These are phyloP conservation scores for Elaeagnus macrophylla DNA, from an alignment of 306 rosid genomes.

Conservation along the genomic window DNA sequence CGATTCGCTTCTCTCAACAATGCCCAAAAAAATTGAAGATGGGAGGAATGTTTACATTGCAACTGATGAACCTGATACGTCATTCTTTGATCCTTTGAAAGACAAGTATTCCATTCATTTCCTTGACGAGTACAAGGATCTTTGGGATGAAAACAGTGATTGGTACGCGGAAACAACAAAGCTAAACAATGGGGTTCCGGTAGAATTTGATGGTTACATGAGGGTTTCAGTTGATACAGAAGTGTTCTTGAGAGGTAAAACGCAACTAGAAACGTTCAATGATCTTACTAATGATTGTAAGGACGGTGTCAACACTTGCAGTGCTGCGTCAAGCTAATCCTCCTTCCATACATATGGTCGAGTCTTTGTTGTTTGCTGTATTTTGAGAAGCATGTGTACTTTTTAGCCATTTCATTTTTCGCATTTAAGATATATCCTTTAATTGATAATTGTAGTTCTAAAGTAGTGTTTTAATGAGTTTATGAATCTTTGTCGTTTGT, in stretches of 20 bases:
- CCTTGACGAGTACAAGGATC: constrained; percentile 82
- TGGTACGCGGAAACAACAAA: constrained; percentile 71
- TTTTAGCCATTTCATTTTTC: constrained; percentile 30
- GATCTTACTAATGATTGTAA: constrained; percentile 92
- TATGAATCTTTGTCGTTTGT: too few species aligned
- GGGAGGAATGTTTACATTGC: constrained; percentile 89
- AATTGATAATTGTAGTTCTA: constrained; percentile 19
- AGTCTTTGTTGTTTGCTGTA: neutral
- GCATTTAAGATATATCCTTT: constrained; percentile 41
- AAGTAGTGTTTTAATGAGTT: constrained; percentile 30
- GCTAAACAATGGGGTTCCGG: constrained; percentile 61
- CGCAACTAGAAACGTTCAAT: constrained; percentile 84
- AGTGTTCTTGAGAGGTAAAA: constrained; percentile 94
- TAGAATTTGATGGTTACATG: constrained; percentile 97
- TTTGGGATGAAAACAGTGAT: constrained; percentile 77
- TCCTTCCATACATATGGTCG: too few species aligned
- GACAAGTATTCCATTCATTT: constrained; percentile 84
- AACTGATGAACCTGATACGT: constrained; percentile 61
- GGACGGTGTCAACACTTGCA: constrained; percentile 87
- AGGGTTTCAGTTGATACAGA: constrained; percentile 88
- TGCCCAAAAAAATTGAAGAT: constrained; percentile 58
- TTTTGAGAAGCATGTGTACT: constrained; percentile 28
- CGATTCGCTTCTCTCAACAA: constrained; percentile 56
- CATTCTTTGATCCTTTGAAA: constrained; percentile 76
- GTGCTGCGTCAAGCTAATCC: constrained; percentile 42